Evolutionary conservation across 352 stramenopile genomes (phyloP).

Genomic region (Globisporangium echinulatum): DNA sequence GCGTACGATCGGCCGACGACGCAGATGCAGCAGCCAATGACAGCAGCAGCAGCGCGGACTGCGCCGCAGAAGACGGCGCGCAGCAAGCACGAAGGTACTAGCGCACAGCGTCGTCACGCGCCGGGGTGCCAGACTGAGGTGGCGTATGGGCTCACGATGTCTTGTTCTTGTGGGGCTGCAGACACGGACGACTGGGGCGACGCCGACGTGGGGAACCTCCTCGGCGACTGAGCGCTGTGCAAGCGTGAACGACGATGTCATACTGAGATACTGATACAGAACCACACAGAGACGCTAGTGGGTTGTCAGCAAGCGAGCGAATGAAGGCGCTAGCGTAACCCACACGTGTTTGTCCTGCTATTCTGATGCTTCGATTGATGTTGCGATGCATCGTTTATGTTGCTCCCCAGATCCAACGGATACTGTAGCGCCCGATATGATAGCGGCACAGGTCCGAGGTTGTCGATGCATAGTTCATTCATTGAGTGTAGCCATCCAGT

Average conservation of each 20-base stretch:
- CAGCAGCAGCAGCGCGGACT: conserved; percentile 8
- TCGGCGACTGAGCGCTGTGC: conserved; percentile 36
- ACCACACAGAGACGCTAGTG: too few relatives aligned
- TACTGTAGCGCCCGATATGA: too few relatives aligned
- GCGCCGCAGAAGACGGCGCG: conserved; percentile 25
- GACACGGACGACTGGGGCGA: conserved; percentile 79
- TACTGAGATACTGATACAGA: too few relatives aligned
- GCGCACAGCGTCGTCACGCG: neutral
- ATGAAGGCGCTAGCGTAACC: too few relatives aligned
- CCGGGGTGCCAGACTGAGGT: conserved; percentile 9
- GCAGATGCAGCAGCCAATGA: neutral
- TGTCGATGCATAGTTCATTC: too few relatives aligned
- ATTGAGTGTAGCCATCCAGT: too few relatives aligned
- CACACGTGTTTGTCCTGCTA: neutral
- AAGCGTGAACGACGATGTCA: too few relatives aligned
- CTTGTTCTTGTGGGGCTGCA: conserved; percentile 14
- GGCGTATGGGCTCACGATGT: conserved; percentile 7
- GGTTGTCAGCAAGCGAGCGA: too few relatives aligned
- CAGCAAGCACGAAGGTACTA: conserved; percentile 53
- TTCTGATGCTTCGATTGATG: too few relatives aligned
- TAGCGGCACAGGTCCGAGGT: too few relatives aligned
- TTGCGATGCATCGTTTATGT: too few relatives aligned
- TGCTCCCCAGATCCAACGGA: too few relatives aligned
- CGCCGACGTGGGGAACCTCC: conserved; percentile 67
- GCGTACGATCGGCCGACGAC: conserved; percentile 22